These are phyloP conservation scores for Ophiobolus disseminans DNA, from an alignment of 2,329 filamentous ascomycete genomes.

Conservation along the genomic window DNA sequence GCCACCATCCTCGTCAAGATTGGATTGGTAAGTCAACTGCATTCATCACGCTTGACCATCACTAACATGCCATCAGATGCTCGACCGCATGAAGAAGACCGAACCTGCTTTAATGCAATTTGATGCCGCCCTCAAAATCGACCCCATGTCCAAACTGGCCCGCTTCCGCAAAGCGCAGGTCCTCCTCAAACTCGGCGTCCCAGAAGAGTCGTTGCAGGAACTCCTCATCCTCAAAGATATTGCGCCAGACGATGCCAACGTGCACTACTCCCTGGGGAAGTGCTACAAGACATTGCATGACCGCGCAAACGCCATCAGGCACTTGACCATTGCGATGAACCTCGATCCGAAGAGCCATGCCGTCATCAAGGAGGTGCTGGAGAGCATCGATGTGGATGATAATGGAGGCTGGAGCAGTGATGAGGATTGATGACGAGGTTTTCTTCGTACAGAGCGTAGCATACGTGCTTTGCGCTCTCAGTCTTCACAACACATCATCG, in stretches of 20 bases:
- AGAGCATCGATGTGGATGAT: slow-evolving; percentile 81
- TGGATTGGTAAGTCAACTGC: slow-evolving; percentile 69
- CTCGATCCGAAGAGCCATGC: slow-evolving; percentile 95
- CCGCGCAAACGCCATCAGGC: slow-evolving; percentile 79
- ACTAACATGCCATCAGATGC: slow-evolving; percentile 42
- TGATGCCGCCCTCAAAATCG: slow-evolving; percentile 79
- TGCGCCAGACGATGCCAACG: slow-evolving; percentile 92
- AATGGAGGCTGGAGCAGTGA: slow-evolving; percentile 49
- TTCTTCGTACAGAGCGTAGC: too few species aligned
- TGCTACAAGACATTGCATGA: slow-evolving; percentile 67
- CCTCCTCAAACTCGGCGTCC: slow-evolving; percentile 74
- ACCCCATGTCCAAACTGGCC: slow-evolving; percentile 80
- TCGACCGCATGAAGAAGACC: slow-evolving; percentile 87
- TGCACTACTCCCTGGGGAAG: slow-evolving; percentile 92
- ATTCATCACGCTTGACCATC: neutral
- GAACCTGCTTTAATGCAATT: slow-evolving; percentile 82
- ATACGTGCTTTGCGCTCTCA: too few species aligned
- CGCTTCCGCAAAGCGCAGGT: slow-evolving; percentile 93
- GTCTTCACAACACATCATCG: too few species aligned
- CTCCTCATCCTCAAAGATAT: slow-evolving; percentile 88
- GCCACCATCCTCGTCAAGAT: slow-evolving; percentile 92
- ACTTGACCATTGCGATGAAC: slow-evolving; percentile 94
- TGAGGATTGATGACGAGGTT: slow-evolving; percentile 33
- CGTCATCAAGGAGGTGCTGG: slow-evolving; percentile 96
- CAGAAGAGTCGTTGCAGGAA: slow-evolving; percentile 78